phyloP scores from a whole-genome alignment of 768 basidiomycete species.

The Auricularia cornea region DNA sequence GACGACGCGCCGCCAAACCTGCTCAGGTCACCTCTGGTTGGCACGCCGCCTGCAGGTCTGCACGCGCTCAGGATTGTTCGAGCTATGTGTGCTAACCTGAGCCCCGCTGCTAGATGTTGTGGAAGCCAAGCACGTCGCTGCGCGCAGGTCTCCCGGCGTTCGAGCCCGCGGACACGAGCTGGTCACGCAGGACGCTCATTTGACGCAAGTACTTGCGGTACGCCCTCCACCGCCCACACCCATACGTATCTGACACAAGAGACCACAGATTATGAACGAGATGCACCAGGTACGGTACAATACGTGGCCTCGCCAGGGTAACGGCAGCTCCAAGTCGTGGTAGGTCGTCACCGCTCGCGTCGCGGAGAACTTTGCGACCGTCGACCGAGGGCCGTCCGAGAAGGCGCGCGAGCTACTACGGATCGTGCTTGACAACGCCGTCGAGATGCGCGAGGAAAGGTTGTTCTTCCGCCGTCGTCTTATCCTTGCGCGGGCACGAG shows the following conservation, averaged over 20 bases:
- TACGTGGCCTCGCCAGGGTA: too few relatives aligned
- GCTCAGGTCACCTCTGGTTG: too few relatives aligned
- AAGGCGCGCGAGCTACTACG: constrained; percentile 30
- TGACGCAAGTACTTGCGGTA: neutral
- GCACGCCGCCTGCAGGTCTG: too few relatives aligned
- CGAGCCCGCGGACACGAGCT: too few relatives aligned
- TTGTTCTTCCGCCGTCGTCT: constrained; percentile 14
- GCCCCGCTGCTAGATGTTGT: too few relatives aligned
- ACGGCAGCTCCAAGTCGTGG: neutral
- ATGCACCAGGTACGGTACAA: constrained; percentile 46
- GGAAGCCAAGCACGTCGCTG: too few relatives aligned
- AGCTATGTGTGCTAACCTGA: too few relatives aligned
- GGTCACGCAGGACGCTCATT: neutral
- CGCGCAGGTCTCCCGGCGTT: too few relatives aligned
- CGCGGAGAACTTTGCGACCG: constrained; percentile 37
- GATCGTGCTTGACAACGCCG: constrained; percentile 36
- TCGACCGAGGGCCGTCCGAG: constrained; percentile 38
- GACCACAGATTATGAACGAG: constrained; percentile 38
- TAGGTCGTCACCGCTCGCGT: constrained; percentile 46
- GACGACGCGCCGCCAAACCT: too few relatives aligned
- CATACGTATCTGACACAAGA: too few relatives aligned
- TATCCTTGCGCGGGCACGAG: neutral
- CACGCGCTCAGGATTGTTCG: too few relatives aligned
- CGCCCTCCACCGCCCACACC: too few relatives aligned
- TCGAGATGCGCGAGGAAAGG: constrained; percentile 39